Percentiles rank a stretch among this genome's conserved stretches.
These are phyloP conservation scores for Eucalyptus victrix DNA, from an alignment of 345 rosid species.

Conservation along the genomic window DNA sequence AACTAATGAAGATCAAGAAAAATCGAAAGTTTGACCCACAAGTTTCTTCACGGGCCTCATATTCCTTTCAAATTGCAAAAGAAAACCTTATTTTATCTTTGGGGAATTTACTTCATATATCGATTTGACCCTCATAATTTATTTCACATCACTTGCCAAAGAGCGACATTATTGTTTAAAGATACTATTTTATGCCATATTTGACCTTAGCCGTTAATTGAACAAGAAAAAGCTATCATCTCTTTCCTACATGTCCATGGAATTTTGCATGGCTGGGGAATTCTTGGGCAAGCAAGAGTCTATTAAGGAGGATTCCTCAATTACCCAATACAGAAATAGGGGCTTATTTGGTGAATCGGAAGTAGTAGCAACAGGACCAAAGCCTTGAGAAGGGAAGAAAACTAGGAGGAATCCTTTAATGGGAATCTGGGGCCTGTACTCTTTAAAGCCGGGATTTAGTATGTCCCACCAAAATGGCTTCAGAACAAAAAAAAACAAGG, in stretches of 20 bases:
- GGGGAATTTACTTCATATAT: background rate
- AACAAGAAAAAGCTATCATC: background rate
- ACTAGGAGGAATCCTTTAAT: background rate
- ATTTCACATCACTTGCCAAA: background rate
- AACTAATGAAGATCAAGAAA: background rate
- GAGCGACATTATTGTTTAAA: fast-evolving
- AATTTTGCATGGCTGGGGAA: background rate
- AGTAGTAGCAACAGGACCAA: background rate
- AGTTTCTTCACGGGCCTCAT: background rate
- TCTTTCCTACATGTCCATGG: background rate
- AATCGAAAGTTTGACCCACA: background rate
- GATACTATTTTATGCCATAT: background rate
- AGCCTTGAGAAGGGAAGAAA: background rate
- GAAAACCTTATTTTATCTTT: background rate
- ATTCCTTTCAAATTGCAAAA: background rate
- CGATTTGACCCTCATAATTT: background rate
- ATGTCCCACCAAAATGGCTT: background rate
- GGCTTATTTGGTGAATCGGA: background rate
- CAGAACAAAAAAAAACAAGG: background rate
- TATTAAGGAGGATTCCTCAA: background rate
- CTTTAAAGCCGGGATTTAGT: background rate
- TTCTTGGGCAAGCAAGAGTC: background rate
- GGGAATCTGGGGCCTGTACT: no score
- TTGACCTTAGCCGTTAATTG: background rate
- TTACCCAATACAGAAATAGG: background rate